Conservation (phyloP, 164 flowering plant genomes). For the Piper betle region DNA sequence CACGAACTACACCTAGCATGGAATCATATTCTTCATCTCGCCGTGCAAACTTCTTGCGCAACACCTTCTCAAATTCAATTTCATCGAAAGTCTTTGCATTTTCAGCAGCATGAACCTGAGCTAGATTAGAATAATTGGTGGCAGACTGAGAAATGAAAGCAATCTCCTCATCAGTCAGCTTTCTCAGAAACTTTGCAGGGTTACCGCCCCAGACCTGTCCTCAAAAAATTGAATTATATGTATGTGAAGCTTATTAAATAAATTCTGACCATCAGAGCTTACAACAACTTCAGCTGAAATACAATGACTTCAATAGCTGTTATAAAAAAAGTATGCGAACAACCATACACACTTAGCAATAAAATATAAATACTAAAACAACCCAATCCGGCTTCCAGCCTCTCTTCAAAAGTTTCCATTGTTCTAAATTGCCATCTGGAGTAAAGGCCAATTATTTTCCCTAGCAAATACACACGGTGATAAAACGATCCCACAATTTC, state of each 20-base stretch:
- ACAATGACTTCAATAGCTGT: too few species aligned
- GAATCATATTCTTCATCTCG: slow-evolving; percentile 84
- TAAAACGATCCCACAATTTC: too few species aligned
- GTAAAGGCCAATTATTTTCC: too few species aligned
- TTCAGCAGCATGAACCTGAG: slow-evolving; percentile 87
- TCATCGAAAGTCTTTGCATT: slow-evolving; percentile 80
- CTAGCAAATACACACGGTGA: too few species aligned
- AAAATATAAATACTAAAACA: too few species aligned
- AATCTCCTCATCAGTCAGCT: slow-evolving; percentile 82
- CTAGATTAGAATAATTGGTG: slow-evolving; percentile 69
- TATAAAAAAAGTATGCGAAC: too few species aligned
- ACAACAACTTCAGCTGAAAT: too few species aligned
- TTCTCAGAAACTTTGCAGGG: slow-evolving; percentile 87
- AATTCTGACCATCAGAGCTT: not conserved
- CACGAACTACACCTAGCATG: slow-evolving; percentile 68
- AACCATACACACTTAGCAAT: too few species aligned
- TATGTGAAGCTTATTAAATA: not conserved
- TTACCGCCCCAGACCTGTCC: slow-evolving; percentile 95
- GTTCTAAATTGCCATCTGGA: too few species aligned
- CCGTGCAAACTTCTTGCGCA: slow-evolving; percentile 80
- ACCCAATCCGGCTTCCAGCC: too few species aligned
- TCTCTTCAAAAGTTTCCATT: too few species aligned
- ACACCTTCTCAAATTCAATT: slow-evolving; percentile 82
- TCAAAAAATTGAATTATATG: not conserved
- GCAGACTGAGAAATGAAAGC: slow-evolving; percentile 82